phyloP scores from a whole-genome alignment of 163 green algal genomes.

The Scenedesmus sp. region DNA sequence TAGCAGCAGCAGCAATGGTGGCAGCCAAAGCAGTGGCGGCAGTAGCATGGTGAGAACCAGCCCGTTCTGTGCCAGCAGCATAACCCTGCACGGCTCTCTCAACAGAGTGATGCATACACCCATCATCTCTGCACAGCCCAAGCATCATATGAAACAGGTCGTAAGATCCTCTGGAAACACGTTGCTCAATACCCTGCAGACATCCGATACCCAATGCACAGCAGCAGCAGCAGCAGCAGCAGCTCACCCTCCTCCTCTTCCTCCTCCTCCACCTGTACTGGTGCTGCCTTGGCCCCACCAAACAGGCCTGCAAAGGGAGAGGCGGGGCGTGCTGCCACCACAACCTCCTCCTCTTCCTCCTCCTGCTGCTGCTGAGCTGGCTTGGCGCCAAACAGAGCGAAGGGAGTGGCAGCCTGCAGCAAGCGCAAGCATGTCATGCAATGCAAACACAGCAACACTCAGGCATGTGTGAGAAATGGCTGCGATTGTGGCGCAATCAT shows the following conservation, averaged over 20 bases:
- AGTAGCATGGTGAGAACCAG: too few relatives aligned
- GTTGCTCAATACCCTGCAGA: background rate
- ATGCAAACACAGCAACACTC: too few relatives aligned
- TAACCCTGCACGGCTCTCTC: background rate
- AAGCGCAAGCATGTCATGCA: too few relatives aligned
- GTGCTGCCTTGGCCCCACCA: slow-evolving; percentile 26
- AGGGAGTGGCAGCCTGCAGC: slow-evolving; percentile 16
- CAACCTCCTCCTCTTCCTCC: slow-evolving; percentile 49
- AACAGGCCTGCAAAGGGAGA: slow-evolving; percentile 51
- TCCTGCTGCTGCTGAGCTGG: slow-evolving; percentile 4
- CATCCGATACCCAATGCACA: background rate
- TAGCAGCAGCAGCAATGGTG: background rate
- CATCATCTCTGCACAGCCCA: too few relatives aligned
- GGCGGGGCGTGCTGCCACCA: background rate
- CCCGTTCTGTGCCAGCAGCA: too few relatives aligned
- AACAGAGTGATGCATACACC: background rate
- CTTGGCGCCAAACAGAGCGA: slow-evolving; percentile 47
- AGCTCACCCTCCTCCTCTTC: background rate
- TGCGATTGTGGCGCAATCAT: too few relatives aligned
- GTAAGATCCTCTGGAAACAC: too few relatives aligned
- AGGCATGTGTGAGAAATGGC: too few relatives aligned
- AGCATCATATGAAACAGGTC: too few relatives aligned
- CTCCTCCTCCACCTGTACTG: background rate
- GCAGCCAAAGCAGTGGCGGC: background rate
- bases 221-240: background rate